Evolutionary conservation across 768 basidiomycete genomes (phyloP).

Genomic region (Pleurotus eryngii): DNA sequence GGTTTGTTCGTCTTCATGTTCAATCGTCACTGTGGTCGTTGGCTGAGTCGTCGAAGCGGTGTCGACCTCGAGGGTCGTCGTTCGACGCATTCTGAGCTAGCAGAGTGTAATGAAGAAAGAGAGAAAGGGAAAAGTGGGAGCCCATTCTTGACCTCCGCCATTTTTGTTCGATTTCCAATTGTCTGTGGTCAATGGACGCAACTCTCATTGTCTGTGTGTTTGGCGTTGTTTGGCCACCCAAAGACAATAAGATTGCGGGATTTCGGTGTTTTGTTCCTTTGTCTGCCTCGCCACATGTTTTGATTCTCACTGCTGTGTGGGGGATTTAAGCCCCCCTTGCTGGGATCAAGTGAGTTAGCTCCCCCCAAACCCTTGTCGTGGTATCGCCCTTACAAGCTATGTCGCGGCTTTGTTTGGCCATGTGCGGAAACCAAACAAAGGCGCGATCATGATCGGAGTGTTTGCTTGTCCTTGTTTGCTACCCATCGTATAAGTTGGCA

Average conservation of each 20-base stretch:
- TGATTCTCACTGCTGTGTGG: no score
- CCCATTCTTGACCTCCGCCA: neutral
- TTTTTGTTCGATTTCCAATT: slow-evolving; percentile 8
- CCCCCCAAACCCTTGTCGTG: no score
- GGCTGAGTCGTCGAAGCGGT: slow-evolving; percentile 5
- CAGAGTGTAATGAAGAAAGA: neutral
- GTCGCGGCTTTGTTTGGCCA: no score
- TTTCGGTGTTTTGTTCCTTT: slow-evolving; percentile 1
- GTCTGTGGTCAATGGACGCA: neutral
- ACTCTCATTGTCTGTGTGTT: slow-evolving; percentile 6
- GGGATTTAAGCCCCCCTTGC: no score
- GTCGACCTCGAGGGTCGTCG: slow-evolving; percentile 11
- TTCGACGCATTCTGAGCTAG: slow-evolving; percentile 13
- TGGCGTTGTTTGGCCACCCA: neutral
- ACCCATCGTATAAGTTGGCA: no score
- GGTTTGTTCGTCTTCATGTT: neutral
- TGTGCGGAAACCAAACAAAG: no score
- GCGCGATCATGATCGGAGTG: no score
- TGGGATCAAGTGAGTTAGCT: no score
- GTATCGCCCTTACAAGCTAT: no score
- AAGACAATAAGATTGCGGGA: slow-evolving; percentile 2
- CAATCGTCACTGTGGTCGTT: neutral
- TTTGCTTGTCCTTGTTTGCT: no score
- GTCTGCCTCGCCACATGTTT: neutral
- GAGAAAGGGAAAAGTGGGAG: slow-evolving; percentile 1